Evolutionary conservation across 2,329 filamentous ascomycete genomes (phyloP).

Genomic region (Aspergillus terreus): DNA sequence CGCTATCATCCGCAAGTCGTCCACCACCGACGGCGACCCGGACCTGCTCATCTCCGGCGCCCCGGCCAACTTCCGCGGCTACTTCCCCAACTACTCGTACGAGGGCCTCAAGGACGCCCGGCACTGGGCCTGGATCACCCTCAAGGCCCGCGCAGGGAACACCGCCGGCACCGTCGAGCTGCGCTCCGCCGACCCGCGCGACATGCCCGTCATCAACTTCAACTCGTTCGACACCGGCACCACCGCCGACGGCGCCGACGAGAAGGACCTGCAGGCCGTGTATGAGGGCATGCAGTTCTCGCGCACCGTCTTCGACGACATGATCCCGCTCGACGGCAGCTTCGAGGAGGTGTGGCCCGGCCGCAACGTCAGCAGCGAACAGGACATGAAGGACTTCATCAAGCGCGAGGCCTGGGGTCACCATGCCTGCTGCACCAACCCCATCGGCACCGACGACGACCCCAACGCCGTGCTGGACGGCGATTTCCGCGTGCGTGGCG

Average conservation of each 20-base stretch:
- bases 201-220: conserved; percentile 60
- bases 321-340: conserved; percentile 40
- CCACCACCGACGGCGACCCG: conserved; percentile 42
- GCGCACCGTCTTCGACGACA: conserved; percentile 44
- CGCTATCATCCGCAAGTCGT: conserved; percentile 39
- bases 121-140: conserved; percentile 46
- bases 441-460: conserved; percentile 54
- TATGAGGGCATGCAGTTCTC: conserved; percentile 55
- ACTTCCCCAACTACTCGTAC: conserved; percentile 43
- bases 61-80: conserved; percentile 54
- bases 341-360: conserved; percentile 46
- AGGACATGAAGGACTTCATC: conserved; percentile 46
- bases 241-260: conserved; percentile 35
- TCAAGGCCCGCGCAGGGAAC: conserved; percentile 63
- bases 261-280: conserved; percentile 52
- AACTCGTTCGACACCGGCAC: conserved; percentile 49
- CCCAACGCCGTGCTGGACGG: conserved; percentile 52
- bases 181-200: conserved; percentile 57
- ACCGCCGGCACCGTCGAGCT: conserved; percentile 59
- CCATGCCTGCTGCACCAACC: conserved; percentile 53
- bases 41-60: conserved; percentile 56
- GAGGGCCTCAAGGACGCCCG: conserved; percentile 34
- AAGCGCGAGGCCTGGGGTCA: conserved; percentile 53
- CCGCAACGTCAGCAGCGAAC: conserved; percentile 40
- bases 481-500: conserved; percentile 55